Evolutionary conservation across 75 land plant species (phyloP), one percentile per base, ranked within the genome.

Genomic region (Selaginella moellendorffii): DNA sequence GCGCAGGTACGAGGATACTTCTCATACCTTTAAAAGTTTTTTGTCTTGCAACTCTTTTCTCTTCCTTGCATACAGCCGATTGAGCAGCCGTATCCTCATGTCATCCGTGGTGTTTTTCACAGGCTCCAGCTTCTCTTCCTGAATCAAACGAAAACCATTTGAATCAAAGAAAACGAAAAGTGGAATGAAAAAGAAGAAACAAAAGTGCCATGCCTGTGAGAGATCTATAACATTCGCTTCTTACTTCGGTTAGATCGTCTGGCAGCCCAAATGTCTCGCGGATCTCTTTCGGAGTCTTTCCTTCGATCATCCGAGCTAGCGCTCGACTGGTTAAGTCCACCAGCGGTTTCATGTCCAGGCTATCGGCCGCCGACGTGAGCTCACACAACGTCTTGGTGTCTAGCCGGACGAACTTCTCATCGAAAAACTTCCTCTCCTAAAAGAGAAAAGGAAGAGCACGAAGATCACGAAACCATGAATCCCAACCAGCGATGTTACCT

Each of bases 101-200:
- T 93, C 98, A 82, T 93, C 98, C 14, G 79, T 78, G 28, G 74
- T 77, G 52, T 87, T 90, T 69, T 72, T 84, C 53, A 90, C 70
- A 62, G 96, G 98, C 53, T 93, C 96, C 72, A 93, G 72, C 68
- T 88, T 93, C 68, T 93, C 98, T 67, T 88, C 90, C 86, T 88
- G 74, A 19, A 29, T 24, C 10, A 67, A 36, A 36, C 46, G 46
- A 36, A 36, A 14, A 36, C n/a, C n/a, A n/a, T n/a, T n/a, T n/a
- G n/a, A n/a, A n/a, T n/a, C n/a, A n/a, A n/a, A n/a, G n/a, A n/a
- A n/a, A n/a, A n/a, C n/a, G 29, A 52, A 29, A 26, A 62, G 63
- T 0, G 62, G 26, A 0, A 54, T 22, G 1, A 29, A 0, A 24
- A 56, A 53, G 17, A 56, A 14, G 19, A 1, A 28, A 30, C 22